Evolutionary conservation across 306 rosid genomes (phyloP).

Genomic region (Vigna hirtella): DNA sequence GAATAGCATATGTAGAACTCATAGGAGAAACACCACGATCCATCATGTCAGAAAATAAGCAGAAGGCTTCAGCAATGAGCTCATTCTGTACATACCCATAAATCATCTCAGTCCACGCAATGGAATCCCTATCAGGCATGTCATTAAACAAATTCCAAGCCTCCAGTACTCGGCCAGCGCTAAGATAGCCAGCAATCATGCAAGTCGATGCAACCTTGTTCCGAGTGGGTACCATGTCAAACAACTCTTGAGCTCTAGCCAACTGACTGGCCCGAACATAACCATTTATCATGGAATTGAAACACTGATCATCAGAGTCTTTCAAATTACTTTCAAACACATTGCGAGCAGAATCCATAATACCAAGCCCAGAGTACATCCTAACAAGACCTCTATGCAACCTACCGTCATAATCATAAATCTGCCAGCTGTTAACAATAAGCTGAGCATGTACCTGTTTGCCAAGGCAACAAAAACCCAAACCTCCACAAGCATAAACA

Average conservation of each 20-base stretch:
- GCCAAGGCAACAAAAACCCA: constrained; percentile 58
- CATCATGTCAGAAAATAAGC: constrained; percentile 63
- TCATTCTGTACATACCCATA: constrained; percentile 70
- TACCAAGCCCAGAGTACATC: constrained; percentile 71
- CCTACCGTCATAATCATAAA: constrained; percentile 71
- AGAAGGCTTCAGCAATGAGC: constrained; percentile 62
- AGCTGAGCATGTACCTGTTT: constrained; percentile 75
- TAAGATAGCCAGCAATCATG: constrained; percentile 69
- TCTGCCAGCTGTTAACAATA: constrained; percentile 51
- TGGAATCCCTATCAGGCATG: constrained; percentile 74
- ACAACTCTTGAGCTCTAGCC: constrained; percentile 66
- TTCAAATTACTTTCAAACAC: constrained; percentile 48
- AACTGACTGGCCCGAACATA: constrained; percentile 58
- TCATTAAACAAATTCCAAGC: constrained; percentile 59
- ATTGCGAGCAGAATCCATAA: constrained; percentile 56
- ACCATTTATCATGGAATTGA: constrained; percentile 68
- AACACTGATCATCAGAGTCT: constrained; percentile 48
- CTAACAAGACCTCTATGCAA: constrained; percentile 67
- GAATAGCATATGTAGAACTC: constrained; percentile 63
- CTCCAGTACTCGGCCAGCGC: constrained; percentile 60
- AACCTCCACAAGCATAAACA: constrained; percentile 76
- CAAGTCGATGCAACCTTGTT: constrained; percentile 67
- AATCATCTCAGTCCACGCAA: constrained; percentile 79
- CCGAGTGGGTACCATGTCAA: constrained; percentile 53
- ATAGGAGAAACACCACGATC: constrained; percentile 57